Base-by-base conservation (phyloP, 495 filamentous ascomycete species). In the Cercophora sp. region DNA sequence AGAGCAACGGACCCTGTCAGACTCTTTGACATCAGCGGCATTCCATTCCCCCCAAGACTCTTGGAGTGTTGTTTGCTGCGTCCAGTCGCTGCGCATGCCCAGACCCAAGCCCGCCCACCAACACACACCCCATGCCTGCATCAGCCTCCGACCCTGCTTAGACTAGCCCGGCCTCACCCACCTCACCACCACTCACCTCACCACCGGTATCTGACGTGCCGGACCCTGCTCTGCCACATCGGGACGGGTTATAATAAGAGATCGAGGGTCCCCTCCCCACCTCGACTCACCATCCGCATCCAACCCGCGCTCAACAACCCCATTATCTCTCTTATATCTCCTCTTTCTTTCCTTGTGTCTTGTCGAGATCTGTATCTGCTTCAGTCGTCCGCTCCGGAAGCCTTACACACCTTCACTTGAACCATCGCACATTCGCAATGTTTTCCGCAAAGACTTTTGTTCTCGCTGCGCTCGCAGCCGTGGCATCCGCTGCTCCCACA, bases 381-480 rank as follows among this genome's bases (percentile, higher is more conserved):
- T 59, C 54, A 24, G 41, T 22, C 25, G n/a, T 5, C 27, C 35
- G 48, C 47, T 55, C 62, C 36, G 41, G 62, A 57, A 57, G 57
- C 62, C 47, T 65, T 39, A 27, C 22, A 22, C 44, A 37, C 27
- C 16, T 50, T n/a, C 27, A 46, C n/a, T 25, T 23, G 24, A 20
- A 26, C 1, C 32, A 37, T 13, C 41, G 25, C 52, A 6, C 6
- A 51, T 35, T n/a, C 57, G 62, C 13, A 13, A 68, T 68, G 66
- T 51, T 68, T 43, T 67, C 66, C n/a, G 40, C 50, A 34, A 60
- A 51, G 37, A 39, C 43, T 32, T 15, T 62, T 4, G 16, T 63
- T 32, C 35, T 65, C 24, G 63, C 61, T 25, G 57, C 61, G 44
- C 43, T 68, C 24, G 58, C 55, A 29, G 47, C 57, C 44, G 57